Conservation (phyloP, 1,139 yeast genomes). For the Zygoascus meyerae region DNA sequence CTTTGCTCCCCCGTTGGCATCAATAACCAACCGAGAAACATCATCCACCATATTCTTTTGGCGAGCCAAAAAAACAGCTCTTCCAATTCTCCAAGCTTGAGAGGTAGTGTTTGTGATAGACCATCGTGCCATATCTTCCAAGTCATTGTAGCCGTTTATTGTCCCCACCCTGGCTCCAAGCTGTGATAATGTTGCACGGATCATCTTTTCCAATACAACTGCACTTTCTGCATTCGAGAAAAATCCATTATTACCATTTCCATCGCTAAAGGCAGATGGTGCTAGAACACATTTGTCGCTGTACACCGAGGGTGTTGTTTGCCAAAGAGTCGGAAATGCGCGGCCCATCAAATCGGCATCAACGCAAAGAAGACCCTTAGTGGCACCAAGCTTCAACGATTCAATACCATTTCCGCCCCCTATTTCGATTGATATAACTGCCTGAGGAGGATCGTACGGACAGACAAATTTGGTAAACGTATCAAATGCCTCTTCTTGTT, state of each 20-base stretch:
- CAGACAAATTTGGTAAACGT: slow-evolving; percentile 30
- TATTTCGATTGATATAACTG: slow-evolving; percentile 38
- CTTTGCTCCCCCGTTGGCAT: slow-evolving; percentile 36
- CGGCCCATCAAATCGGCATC: slow-evolving; percentile 46
- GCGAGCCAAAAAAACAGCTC: slow-evolving; percentile 39
- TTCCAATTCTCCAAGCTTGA: slow-evolving; percentile 45
- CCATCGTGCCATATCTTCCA: slow-evolving; percentile 21
- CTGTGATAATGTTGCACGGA: slow-evolving; percentile 41
- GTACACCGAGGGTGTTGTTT: slow-evolving; percentile 35
- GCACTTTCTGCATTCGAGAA: slow-evolving; percentile 36
- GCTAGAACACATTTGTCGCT: slow-evolving; percentile 29
- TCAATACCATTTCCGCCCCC: slow-evolving; percentile 45
- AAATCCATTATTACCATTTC: slow-evolving; percentile 41
- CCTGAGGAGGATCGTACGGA: slow-evolving; percentile 25
- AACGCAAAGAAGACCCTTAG: slow-evolving; percentile 32
- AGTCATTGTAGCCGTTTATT: slow-evolving; percentile 36
- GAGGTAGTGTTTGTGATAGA: slow-evolving; percentile 32
- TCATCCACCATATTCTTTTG: slow-evolving; percentile 34
- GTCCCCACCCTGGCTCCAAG: slow-evolving; percentile 40
- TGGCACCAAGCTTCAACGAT: slow-evolving; percentile 30
- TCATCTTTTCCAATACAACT: slow-evolving; percentile 35
- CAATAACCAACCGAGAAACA: slow-evolving; percentile 37
- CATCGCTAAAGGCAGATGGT: slow-evolving; percentile 41
- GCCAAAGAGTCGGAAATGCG: slow-evolving; percentile 43
- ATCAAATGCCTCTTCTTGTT: slow-evolving; percentile 34